Evolutionary conservation across 345 rosid species (phyloP), one percentile per base, ranked within the genome.

Genomic region (Linum tenue): DNA sequence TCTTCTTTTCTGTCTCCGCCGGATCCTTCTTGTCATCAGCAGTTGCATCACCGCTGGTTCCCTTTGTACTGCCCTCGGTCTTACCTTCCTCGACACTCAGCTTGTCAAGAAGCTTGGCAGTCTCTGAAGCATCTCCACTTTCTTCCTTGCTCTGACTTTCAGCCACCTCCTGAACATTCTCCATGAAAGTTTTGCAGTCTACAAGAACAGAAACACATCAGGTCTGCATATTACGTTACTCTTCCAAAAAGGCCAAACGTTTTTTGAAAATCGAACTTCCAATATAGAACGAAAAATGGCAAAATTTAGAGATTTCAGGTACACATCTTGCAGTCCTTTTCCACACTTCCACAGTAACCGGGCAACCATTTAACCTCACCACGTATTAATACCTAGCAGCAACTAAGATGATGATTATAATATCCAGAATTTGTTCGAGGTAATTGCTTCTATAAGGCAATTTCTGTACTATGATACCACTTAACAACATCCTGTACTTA

Each of bases 181-280:
- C 87, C 98, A 85, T 92, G 67, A 92, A 92, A 17, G 75, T 77
- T 77, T 87, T 92, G 81, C 95, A 86, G 70, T 92, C 98, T 92
- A 82, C 65, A 39, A 39, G 3, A 69, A 14, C n/a, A 22, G 62
- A 60, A 9, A 31, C 8, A 3, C 22, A 9, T n/a, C 36, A 9
- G 38, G 5, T 57, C 22, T 31, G 22, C 7, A 35, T 11, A 11
- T n/a, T 2, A 5, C 22, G 60, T 9, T 10, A 8, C 2, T 8
- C 5, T 31, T 5, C 7, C 35, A 56, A 12, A 56, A 2, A 5
- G n/a, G 1, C 0, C 31, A 22, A 56, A n/a, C n/a, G 31, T 8
- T 41, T 4, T 41, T 8, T 8, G 2, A 63, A 22, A 22, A 22
- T 22, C 31, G 31, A 22, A 0, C 17, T 31, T 35, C 3, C 31